These are phyloP conservation scores for Phytomonas francai DNA, from an alignment of 208 protist genomes.

Conservation along the genomic window DNA sequence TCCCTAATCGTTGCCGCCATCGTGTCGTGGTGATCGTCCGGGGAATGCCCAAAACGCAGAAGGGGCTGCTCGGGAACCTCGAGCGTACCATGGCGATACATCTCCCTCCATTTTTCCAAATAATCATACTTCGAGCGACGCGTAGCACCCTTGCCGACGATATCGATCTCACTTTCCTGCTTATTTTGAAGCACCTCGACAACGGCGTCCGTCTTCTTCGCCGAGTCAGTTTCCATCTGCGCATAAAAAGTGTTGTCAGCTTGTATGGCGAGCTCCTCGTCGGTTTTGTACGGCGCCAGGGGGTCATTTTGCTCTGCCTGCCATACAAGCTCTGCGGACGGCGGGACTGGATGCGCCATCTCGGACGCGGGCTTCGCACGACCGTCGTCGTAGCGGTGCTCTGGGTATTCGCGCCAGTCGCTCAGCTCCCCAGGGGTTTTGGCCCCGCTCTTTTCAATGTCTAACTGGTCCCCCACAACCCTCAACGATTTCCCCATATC, in stretches of 20 bases:
- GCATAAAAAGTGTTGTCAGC: conserved; percentile 81
- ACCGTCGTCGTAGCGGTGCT: conserved; percentile 66
- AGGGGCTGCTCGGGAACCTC: conserved; percentile 66
- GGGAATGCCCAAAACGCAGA: conserved; percentile 60
- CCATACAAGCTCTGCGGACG: conserved; percentile 76
- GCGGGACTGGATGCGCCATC: conserved; percentile 44
- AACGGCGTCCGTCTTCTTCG: conserved; percentile 34
- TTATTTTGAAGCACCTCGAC: conserved; percentile 54
- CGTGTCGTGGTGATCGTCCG: conserved; percentile 70
- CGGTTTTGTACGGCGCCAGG: conserved; percentile 76
- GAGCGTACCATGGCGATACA: conserved; percentile 87
- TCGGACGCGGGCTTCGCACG: conserved; percentile 57
- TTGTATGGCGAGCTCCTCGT: conserved; percentile 78
- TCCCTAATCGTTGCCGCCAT: conserved; percentile 60
- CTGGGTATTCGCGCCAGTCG: conserved; percentile 52
- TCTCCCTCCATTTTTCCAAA: conserved; percentile 84
- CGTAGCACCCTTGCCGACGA: conserved; percentile 48
- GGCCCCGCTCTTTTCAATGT: conserved; percentile 74
- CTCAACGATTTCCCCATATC: conserved; percentile 42
- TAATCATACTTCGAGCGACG: conserved; percentile 86
- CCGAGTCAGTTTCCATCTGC: conserved; percentile 35
- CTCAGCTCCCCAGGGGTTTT: conserved; percentile 48
- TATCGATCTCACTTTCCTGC: conserved; percentile 39
- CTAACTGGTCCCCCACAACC: conserved; percentile 67
- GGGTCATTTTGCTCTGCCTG: conserved; percentile 57